Percentiles rank a stretch among this genome's conserved stretches.
phyloP scores from a whole-genome alignment of 345 rosid genomes.

The Euphorbia lathyris region DNA sequence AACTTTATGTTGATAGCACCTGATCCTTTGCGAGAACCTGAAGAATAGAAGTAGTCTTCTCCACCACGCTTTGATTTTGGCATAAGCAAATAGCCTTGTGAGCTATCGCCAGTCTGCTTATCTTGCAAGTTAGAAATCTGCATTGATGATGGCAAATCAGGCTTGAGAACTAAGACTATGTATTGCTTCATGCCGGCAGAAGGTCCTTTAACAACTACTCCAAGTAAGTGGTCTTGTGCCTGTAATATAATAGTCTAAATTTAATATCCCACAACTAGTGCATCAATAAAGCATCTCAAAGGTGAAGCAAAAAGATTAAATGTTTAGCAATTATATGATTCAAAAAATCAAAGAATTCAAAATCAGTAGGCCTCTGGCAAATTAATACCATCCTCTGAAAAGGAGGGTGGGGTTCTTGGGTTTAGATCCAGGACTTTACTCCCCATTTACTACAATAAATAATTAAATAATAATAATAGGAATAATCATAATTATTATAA shows the following conservation, averaged over 20 bases:
- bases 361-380: neutral
- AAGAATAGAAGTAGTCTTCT: slow-evolving; percentile 49
- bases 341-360: neutral
- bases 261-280: slow-evolving; percentile 9
- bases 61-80: slow-evolving; percentile 81
- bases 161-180: slow-evolving; percentile 72
- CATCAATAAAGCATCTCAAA: neutral
- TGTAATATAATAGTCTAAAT: slow-evolving; percentile 33
- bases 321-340: neutral
- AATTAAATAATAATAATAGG: too few relatives aligned
- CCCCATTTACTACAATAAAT: neutral
- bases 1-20: slow-evolving; percentile 58
- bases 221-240: slow-evolving; percentile 80
- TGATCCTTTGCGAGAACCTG: slow-evolving; percentile 60
- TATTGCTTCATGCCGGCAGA: slow-evolving; percentile 48
- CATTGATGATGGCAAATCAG: slow-evolving; percentile 48
- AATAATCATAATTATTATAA: too few relatives aligned
- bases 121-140: slow-evolving; percentile 44
- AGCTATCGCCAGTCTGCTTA: slow-evolving; percentile 46
- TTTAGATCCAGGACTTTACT: neutral
- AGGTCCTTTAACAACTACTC: slow-evolving; percentile 66
- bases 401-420: neutral
- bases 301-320: neutral
- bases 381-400: neutral
- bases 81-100: slow-evolving; percentile 51